Base-by-base conservation (phyloP, 1,284 basidiomycete species). In the Tilletia walkeri region DNA sequence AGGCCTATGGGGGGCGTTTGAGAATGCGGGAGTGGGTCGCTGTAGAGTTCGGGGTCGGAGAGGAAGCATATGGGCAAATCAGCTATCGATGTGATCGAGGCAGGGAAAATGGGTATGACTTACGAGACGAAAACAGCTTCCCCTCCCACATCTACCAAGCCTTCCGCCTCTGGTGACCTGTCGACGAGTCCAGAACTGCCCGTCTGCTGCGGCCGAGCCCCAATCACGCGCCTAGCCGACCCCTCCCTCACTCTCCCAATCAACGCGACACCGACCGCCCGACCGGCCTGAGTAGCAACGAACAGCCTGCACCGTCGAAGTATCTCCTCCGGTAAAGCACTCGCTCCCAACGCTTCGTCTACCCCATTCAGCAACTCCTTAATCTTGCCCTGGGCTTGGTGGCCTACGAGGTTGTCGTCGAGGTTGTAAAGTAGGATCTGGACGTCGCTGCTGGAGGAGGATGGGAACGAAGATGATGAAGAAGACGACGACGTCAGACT, bases 311-410 rank as follows among this genome's bases (percentile, higher is more conserved):
- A 71, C 45, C 65, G 67, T 16, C 68, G 34, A 7, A 71, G 56
- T 7, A 48, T 69, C 1, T 66, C 54, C n/a, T 72, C 70, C 16
- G 70, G 69, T 12, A 80, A 65, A 20, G 71, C 9, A 0, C 74
- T 72, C 4, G 80, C 80, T 1, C 80, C 80, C 7, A 81, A 63
- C 5, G 80, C 77, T 4, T 75, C 74, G 24, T 81, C 80, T 36
- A 81, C 74, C 7, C 66, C 72, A 24, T 68, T 66, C 63, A 75
- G 24, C 20, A 81, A 70, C 66, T 79, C 77, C 39, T 34, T 20
- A 53, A 63, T 30, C 67, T 20, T 56, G 14, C 18, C 38, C 20
- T 41, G 30, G 12, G 5, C 16, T 5, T 20, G n/a, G 41, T 14
- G 9, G 41, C 9, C 41, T 45, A 14, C 6, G 41, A 45, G 41